Conservation (phyloP, 192 early-diverging fungal genomes). For the Physocladia obscura region DNA sequence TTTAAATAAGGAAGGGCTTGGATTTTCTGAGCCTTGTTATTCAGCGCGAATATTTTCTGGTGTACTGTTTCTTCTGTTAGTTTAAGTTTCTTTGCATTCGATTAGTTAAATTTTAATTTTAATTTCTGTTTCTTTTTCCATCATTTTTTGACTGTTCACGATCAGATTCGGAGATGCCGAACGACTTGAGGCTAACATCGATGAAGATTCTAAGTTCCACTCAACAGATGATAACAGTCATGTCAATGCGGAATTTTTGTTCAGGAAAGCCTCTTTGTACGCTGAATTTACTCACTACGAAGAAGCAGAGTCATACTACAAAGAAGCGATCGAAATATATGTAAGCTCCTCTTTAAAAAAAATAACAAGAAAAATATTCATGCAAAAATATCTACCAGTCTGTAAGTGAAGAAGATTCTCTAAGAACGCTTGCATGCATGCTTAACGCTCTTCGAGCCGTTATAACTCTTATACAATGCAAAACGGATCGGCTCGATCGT, state of each 20-base stretch:
- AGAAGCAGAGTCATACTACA: background rate
- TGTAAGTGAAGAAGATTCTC: background rate
- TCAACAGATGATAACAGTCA: background rate
- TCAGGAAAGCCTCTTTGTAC: conserved; percentile 8
- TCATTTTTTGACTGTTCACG: background rate
- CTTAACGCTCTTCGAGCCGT: background rate
- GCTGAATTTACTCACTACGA: conserved; percentile 5
- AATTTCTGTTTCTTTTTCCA: too few species aligned
- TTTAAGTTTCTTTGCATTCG: background rate
- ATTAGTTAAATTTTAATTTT: too few species aligned
- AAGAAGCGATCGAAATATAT: background rate
- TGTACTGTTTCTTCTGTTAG: background rate
- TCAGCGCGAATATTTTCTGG: background rate
- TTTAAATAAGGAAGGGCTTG: background rate
- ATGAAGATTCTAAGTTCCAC: conserved; percentile 12
- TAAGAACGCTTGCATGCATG: conserved; percentile 9
- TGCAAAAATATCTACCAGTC: background rate
- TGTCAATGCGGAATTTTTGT: conserved; percentile 15
- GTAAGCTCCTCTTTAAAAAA: background rate
- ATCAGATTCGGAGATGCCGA: background rate
- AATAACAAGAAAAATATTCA: background rate
- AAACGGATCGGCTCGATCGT: background rate
- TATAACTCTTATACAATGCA: background rate
- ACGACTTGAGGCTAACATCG: background rate
- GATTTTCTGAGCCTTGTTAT: conserved; percentile 10